Evolutionary conservation across 1,284 basidiomycete species (phyloP).

Genomic region (Dichomitus squalens): DNA sequence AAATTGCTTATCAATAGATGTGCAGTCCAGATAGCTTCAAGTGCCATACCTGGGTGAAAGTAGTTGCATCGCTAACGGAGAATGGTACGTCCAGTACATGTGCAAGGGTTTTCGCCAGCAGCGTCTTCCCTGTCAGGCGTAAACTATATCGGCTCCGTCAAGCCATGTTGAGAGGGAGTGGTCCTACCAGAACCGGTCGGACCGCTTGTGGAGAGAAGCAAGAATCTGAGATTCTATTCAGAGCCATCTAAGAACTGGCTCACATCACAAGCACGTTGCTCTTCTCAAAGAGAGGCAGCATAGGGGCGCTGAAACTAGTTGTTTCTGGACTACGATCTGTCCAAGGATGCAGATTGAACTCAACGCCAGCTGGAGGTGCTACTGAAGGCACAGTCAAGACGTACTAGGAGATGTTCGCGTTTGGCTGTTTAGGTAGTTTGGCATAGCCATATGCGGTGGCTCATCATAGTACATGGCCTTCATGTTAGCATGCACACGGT

Average conservation of each 20-base stretch:
- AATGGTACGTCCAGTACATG: slow-evolving; percentile 90
- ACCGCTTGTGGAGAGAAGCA: slow-evolving; percentile 48
- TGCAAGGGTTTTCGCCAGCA: slow-evolving; percentile 85
- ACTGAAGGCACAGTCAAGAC: background rate
- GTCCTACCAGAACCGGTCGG: slow-evolving; percentile 77
- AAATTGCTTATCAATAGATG: slow-evolving; percentile 2
- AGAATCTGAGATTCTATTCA: background rate
- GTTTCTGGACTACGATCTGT: slow-evolving; percentile 40
- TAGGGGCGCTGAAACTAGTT: slow-evolving; percentile 43
- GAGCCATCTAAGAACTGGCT: slow-evolving; percentile 27
- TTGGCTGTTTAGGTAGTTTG: slow-evolving; percentile 38
- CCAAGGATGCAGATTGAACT: slow-evolving; percentile 59
- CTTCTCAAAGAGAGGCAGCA: slow-evolving; percentile 86
- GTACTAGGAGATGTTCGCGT: slow-evolving; percentile 2
- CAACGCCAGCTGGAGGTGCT: slow-evolving; percentile 41
- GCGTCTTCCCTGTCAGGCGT: slow-evolving; percentile 70
- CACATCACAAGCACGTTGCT: slow-evolving; percentile 91
- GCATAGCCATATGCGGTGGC: slow-evolving; percentile 27
- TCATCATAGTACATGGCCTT: slow-evolving; percentile 48
- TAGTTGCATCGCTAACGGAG: slow-evolving; percentile 85
- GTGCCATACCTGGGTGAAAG: slow-evolving; percentile 70
- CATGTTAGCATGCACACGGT: slow-evolving; percentile 72
- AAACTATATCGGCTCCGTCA: no score
- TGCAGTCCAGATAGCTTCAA: no score
- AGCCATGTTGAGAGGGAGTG: background rate